A percentile compares a stretch with the other conserved stretches of the same genome.
Evolutionary conservation across 2,329 filamentous ascomycete genomes (phyloP).

Genomic region (Fusarium metavorans): DNA sequence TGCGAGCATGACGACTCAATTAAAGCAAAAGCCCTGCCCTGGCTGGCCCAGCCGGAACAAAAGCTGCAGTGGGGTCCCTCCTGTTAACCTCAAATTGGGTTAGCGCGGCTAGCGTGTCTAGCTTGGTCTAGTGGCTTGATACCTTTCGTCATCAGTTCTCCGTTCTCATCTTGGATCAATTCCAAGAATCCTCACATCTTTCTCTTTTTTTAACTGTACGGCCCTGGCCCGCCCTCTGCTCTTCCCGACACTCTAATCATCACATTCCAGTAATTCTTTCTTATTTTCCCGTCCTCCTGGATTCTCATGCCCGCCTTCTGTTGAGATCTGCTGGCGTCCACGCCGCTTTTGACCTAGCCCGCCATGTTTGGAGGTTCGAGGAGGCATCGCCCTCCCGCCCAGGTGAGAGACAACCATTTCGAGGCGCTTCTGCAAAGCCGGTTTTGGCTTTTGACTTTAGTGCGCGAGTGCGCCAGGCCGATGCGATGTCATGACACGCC

Average conservation of each 20-base stretch:
- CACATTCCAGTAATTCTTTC: slow-evolving; percentile 15
- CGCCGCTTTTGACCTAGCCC: slow-evolving; percentile 37
- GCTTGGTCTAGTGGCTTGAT: slow-evolving; percentile 38
- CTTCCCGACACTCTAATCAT: slow-evolving; percentile 20
- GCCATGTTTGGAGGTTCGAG: slow-evolving; percentile 64
- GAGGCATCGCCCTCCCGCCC: slow-evolving; percentile 61
- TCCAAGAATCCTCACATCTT: slow-evolving; percentile 26
- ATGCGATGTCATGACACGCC: slow-evolving; percentile 3
- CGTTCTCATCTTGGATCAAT: slow-evolving; percentile 18
- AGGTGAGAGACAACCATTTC: slow-evolving; percentile 57
- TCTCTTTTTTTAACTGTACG: slow-evolving; percentile 9
- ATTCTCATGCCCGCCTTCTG: slow-evolving; percentile 37
- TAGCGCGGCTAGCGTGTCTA: slow-evolving; percentile 20
- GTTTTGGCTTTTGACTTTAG: slow-evolving; percentile 41
- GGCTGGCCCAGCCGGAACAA: slow-evolving; percentile 12
- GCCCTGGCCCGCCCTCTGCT: slow-evolving; percentile 18
- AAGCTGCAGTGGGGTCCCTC: slow-evolving; percentile 23
- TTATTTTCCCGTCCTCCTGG: slow-evolving; percentile 12
- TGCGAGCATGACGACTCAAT: neutral
- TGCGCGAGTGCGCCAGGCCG: slow-evolving; percentile 22
- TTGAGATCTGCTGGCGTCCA: slow-evolving; percentile 35
- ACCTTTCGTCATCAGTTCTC: slow-evolving; percentile 43
- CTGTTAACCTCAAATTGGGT: slow-evolving; percentile 21
- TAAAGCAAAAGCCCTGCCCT: slow-evolving; percentile 1
- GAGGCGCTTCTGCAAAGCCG: slow-evolving; percentile 27